Evolutionary conservation across 78 protist species (phyloP), one percentile per base, ranked within the genome.

Genomic region (Dictyostelium intermedium): DNA sequence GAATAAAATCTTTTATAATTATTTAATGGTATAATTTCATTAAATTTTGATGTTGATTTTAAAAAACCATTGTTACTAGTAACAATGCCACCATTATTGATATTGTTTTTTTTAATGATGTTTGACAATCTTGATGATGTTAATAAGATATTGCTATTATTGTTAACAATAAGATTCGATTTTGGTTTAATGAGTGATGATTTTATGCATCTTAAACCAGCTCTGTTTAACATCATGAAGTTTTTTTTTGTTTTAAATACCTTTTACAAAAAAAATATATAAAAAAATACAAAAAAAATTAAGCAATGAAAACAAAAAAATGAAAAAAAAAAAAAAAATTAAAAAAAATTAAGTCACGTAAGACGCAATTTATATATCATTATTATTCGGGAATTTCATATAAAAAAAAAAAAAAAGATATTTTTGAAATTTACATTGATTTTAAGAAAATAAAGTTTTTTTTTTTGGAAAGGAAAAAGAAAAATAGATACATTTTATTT

Each of bases 1-100:
- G 92, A 50, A 84, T 84, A 70, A 16, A 34, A 84, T 84, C 91
- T 84, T 25, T 4, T 63, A 25, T 63, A n/a, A 63, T 63, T 63
- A n/a, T 63, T 63, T 63, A 63, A 63, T 50, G 61, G 16, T 16
- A 16, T 50, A n/a, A 63, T 63, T 63, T n/a, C 14, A 63, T 63
- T 63, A 0, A 63, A 63, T 25, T 25, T 63, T 63, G 73, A 70
- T 10, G 6, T 70, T 13, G 77, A 70, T 32, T 70, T 20, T 32
- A 70, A 70, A 27, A 32, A 14, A 32, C 43, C 16, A 32, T 66
- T 66, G 3, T 25, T 25, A 25, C n/a, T n/a, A n/a, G n/a, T n/a
- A n/a, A n/a, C n/a, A n/a, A n/a, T n/a, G n/a, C n/a, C n/a, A 32
- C 43, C 16, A 32, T 70, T 2, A 14, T 70, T 30, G n/a, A 32